These are phyloP conservation scores for Uncinocarpus reesii DNA, from an alignment of 2,329 filamentous ascomycete genomes.

Conservation along the genomic window DNA sequence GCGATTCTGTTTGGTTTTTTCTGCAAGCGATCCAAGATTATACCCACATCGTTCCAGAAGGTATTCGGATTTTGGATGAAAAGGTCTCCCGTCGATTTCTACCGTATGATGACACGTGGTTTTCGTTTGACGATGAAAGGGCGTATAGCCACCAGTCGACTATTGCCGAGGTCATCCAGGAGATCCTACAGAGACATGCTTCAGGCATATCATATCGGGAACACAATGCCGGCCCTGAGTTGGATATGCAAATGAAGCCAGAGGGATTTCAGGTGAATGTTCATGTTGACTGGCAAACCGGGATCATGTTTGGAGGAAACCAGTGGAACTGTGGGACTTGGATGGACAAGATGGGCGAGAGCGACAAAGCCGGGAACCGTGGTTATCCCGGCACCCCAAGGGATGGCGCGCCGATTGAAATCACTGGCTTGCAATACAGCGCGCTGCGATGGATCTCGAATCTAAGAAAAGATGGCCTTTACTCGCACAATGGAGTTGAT, in stretches of 20 bases:
- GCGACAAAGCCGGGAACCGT: conserved; percentile 77
- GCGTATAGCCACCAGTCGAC: conserved; percentile 80
- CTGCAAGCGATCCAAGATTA: conserved; percentile 94
- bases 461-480: conserved; percentile 58
- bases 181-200: conserved; percentile 85
- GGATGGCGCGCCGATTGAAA: conserved; percentile 90
- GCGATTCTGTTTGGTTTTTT: conserved; percentile 97
- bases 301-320: conserved; percentile 87
- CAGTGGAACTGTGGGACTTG: conserved; percentile 94
- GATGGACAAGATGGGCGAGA: conserved; percentile 99
- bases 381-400: conserved; percentile 92
- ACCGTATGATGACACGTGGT: conserved; percentile 94
- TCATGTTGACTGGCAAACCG: conserved; percentile 80
- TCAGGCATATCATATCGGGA: conserved; percentile 84
- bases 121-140: conserved; percentile 64
- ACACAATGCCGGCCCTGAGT: conserved; percentile 76
- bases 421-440: conserved; percentile 87
- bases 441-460: conserved; percentile 67
- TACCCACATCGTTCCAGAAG: conserved; percentile 67
- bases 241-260: conserved; percentile 87
- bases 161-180: conserved; percentile 81
- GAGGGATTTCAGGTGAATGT: conserved; percentile 90
- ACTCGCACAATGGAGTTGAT: conserved; percentile 62
- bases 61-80: conserved; percentile 60
- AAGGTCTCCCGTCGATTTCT: conserved; percentile 76